Evolutionary conservation across 441 rosid genomes (phyloP).

Genomic region (Isatis lusitanica): DNA sequence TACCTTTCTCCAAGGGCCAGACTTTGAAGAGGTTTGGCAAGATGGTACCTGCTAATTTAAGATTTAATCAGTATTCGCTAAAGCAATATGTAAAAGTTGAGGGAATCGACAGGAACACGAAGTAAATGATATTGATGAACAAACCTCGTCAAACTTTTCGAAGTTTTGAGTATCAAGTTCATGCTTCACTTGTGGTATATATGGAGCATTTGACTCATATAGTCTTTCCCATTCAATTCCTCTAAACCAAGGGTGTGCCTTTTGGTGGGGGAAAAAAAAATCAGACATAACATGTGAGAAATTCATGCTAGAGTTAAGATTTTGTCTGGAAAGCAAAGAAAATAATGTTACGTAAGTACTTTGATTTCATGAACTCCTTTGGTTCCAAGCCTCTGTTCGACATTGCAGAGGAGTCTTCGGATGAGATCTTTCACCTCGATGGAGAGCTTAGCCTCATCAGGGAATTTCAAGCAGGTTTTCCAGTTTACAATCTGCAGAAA

Average conservation of each 20-base stretch:
- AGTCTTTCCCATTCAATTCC: slow-evolving; percentile 54
- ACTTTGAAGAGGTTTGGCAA: slow-evolving; percentile 36
- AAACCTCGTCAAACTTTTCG: slow-evolving; percentile 68
- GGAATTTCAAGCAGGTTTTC: slow-evolving; percentile 58
- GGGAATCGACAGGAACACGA: neutral
- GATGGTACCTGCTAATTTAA: slow-evolving; percentile 19
- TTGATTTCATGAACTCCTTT: slow-evolving; percentile 57
- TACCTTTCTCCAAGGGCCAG: slow-evolving; percentile 53
- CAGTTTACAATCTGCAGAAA: slow-evolving; percentile 63
- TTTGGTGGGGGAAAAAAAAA: neutral
- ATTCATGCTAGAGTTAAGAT: neutral
- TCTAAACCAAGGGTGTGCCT: slow-evolving; percentile 65
- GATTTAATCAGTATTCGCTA: neutral
- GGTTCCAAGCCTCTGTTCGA: slow-evolving; percentile 63
- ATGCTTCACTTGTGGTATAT: slow-evolving; percentile 57
- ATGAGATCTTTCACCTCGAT: slow-evolving; percentile 59
- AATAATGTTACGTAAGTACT: slow-evolving; percentile 34
- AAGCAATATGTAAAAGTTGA: neutral
- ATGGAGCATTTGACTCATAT: slow-evolving; percentile 58
- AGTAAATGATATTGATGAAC: neutral
- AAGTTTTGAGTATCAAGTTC: slow-evolving; percentile 68
- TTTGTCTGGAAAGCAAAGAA: slow-evolving; percentile 10
- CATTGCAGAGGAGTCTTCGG: slow-evolving; percentile 58
- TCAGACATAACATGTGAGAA: neutral
- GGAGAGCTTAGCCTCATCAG: slow-evolving; percentile 57